Evolutionary conservation across 345 rosid genomes (phyloP), one percentile per base, ranked within the genome.

Genomic region (Acer campestre): DNA sequence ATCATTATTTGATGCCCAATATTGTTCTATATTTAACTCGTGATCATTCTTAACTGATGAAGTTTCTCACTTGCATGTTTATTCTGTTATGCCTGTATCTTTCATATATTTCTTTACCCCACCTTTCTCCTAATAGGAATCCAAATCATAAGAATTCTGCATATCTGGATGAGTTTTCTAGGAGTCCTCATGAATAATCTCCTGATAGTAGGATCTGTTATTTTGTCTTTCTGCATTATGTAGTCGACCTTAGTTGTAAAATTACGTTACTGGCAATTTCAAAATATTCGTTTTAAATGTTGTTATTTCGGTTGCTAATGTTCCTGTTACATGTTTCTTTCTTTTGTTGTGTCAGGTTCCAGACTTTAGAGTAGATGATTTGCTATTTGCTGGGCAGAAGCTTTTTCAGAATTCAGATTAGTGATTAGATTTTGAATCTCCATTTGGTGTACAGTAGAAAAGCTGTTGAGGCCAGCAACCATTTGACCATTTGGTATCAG

Each of bases 361-460:
- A 58, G 84, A 56, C 51, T 73, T 56, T 80, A 80, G 85, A 31
- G 79, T 84, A 79, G 81, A 71, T 44, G 79, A 73, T 84, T 68
- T 13, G n/a, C 67, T 71, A 62, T 77, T 67, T 59, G 74, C 80
- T 62, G 78, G 75, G 71, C 23, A 13, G 75, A 78, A 66, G 79
- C 56, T 75, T 29, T 29, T 35, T 56, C 62, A 63, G 74, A 64
- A 23, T 35, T 56, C 62, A 63, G 74, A 64, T 76, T 53, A 59
- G 40, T 48, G 75, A 68, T 69, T 58, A 73, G 68, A 53, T 55
- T 62, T 23, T 22, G 76, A 78, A 76, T 72, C 80, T 53, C 84
- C 76, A 56, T 29, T 74, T 68, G 84, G 58, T 78, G 84, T 84
- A 77, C 85, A 82, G 81, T 77, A 79, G 42, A 77, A 64, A 76